phyloP scores from a whole-genome alignment of 208 protist species.

The Trypanosoma scelopori region DNA sequence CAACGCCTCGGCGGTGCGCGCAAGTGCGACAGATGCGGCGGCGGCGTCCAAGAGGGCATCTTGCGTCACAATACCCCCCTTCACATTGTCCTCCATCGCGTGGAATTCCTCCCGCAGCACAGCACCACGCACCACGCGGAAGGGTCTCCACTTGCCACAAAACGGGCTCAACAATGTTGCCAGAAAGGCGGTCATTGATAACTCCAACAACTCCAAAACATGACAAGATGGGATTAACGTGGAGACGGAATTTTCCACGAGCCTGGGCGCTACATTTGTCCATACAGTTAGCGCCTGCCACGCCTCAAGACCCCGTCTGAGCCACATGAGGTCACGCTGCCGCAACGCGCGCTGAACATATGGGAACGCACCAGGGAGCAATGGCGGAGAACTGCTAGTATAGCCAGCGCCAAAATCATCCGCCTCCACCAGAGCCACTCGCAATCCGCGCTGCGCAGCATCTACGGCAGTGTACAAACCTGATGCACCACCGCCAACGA shows the following conservation, averaged over 20 bases:
- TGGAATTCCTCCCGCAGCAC: conserved; percentile 28
- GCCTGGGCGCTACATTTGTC: conserved; percentile 49
- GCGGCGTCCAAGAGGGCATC: conserved; percentile 53
- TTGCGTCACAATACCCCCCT: conserved; percentile 38
- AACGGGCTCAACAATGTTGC: conserved; percentile 54
- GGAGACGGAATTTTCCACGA: conserved; percentile 14
- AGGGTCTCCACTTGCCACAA: conserved; percentile 41
- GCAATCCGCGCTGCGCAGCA: conserved; percentile 74
- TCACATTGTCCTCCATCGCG: conserved; percentile 21
- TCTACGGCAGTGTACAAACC: conserved; percentile 85
- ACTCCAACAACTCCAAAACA: conserved; percentile 58
- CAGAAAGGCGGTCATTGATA: conserved; percentile 38
- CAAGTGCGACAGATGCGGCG: conserved; percentile 43
- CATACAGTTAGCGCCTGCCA: conserved; percentile 51
- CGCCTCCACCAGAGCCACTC: conserved; percentile 69
- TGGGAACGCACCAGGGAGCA: conserved; percentile 65
- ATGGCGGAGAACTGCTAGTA: conserved; percentile 22
- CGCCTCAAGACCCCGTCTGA: conserved; percentile 45
- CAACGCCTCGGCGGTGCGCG: conserved; percentile 68
- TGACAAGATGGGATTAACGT: conserved; percentile 69
- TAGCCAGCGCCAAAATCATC: conserved; percentile 59
- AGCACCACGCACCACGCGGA: conserved; percentile 21
- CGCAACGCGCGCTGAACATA: conserved; percentile 73
- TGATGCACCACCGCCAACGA: conserved; percentile 68
- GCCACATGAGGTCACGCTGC: conserved; percentile 64